phyloP scores from a whole-genome alignment of 768 basidiomycete species.

The Paxillus involutus region DNA sequence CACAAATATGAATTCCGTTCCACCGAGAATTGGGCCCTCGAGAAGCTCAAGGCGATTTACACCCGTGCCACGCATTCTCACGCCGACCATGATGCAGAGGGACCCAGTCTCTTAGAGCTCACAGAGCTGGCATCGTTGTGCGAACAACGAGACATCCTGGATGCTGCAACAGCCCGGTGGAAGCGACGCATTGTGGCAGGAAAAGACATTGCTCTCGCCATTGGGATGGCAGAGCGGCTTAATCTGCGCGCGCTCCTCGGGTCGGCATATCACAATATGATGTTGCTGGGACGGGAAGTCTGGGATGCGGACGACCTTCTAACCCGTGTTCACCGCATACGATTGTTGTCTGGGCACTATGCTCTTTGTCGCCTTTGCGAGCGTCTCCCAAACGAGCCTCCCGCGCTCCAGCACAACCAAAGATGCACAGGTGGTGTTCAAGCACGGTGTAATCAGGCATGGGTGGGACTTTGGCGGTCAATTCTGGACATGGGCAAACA shows the following conservation, averaged over 20 bases:
- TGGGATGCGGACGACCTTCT: constrained; percentile 51
- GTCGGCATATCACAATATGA: constrained; percentile 51
- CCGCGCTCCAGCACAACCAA: constrained; percentile 40
- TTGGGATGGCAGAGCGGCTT: constrained; percentile 47
- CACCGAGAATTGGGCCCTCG: constrained; percentile 45
- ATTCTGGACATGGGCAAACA: constrained; percentile 42
- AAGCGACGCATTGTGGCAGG: constrained; percentile 46
- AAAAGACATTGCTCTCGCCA: constrained; percentile 44
- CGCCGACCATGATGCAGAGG: constrained; percentile 28
- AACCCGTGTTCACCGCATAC: constrained; percentile 48
- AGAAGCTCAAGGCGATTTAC: constrained; percentile 41
- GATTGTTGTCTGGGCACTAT: constrained; percentile 54
- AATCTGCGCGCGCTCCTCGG: constrained; percentile 47
- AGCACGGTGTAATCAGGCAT: constrained; percentile 45
- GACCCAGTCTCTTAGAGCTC: constrained; percentile 43
- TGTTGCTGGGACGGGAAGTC: constrained; percentile 47
- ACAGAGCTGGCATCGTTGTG: constrained; percentile 55
- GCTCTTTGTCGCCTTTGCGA: constrained; percentile 46
- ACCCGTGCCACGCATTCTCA: constrained; percentile 27
- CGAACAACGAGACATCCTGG: constrained; percentile 44
- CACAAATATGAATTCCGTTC: constrained; percentile 48
- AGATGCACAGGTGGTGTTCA: constrained; percentile 39
- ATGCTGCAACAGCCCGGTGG: constrained; percentile 44
- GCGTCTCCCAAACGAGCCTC: constrained; percentile 41
- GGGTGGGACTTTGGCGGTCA: constrained; percentile 45